Percentiles rank a stretch among this genome's conserved stretches.
Conservation (phyloP, 192 early-diverging fungal species). For the Pilaira anomala region DNA sequence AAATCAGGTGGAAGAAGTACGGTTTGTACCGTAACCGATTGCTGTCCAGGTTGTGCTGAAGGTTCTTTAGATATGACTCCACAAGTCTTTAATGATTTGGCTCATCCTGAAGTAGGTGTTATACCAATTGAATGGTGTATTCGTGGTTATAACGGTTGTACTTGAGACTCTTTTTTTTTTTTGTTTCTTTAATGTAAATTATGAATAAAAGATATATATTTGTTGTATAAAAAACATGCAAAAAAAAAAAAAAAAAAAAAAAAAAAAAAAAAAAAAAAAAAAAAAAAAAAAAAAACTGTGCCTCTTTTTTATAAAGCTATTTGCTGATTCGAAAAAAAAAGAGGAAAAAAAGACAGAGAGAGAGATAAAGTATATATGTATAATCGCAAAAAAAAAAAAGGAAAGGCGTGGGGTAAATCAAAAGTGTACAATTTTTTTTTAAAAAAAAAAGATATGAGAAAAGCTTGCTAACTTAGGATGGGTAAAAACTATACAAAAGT, state of each 20-base stretch:
- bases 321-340: no score
- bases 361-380: neutral
- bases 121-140: slow-evolving; percentile 20
- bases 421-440: neutral
- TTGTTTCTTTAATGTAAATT: neutral
- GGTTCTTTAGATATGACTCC: slow-evolving; percentile 20
- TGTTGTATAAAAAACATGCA: slow-evolving; percentile 2
- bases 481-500: slow-evolving; percentile 19
- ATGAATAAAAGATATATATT: neutral
- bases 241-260: slow-evolving; percentile 5
- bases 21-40: slow-evolving; percentile 39
- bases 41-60: slow-evolving; percentile 43
- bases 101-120: neutral
- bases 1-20: slow-evolving; percentile 31
- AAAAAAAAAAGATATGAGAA: neutral
- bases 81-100: slow-evolving; percentile 5
- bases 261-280: neutral
- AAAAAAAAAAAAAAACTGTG: no score
- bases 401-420: neutral
- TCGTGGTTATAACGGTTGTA: slow-evolving; percentile 7
- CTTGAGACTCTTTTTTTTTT: neutral
- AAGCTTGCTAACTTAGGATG: slow-evolving; percentile 14
- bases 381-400: neutral
- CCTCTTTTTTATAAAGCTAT: no score
- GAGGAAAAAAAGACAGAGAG: neutral